Evolutionary conservation across 2,329 filamentous ascomycete genomes (phyloP).

Genomic region (Fusarium tuaranense): DNA sequence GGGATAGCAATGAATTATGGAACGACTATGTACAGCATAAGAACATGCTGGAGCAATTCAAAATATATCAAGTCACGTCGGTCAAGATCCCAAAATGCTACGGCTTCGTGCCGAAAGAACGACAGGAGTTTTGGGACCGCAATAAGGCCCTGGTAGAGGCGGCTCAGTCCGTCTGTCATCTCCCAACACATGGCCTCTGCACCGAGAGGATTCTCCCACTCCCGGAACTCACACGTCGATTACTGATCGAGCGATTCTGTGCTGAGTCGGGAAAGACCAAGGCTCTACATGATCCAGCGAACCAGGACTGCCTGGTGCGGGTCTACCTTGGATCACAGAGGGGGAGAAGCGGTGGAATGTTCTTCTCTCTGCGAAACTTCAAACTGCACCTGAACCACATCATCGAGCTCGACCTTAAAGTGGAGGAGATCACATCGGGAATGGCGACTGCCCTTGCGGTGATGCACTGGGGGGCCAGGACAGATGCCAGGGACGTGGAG

Average conservation of each 20-base stretch:
- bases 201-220: conserved; percentile 25
- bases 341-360: conserved; percentile 3
- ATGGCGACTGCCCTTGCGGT: conserved; percentile 46
- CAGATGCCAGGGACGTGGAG: conserved; percentile 47
- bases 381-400: conserved; percentile 49
- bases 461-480: conserved; percentile 48
- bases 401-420: conserved; percentile 37
- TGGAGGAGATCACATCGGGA: conserved; percentile 10
- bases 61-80: background rate
- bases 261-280: background rate
- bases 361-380: conserved; percentile 48
- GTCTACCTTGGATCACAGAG: conserved; percentile 33
- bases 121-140: conserved; percentile 12
- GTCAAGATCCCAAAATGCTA: conserved; percentile 18
- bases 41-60: background rate
- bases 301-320: conserved; percentile 38
- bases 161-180: background rate
- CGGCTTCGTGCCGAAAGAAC: background rate
- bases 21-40: conserved; percentile 22
- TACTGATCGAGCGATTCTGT: conserved; percentile 39
- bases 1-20: conserved; percentile 10
- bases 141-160: background rate
- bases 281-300: conserved; percentile 15
- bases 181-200: conserved; percentile 27
- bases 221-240: conserved; percentile 25